Evolutionary conservation across 2,329 filamentous ascomycete genomes (phyloP), one percentile per base, ranked within the genome.

Genomic region (Phaeosphaeriaceae sp.): DNA sequence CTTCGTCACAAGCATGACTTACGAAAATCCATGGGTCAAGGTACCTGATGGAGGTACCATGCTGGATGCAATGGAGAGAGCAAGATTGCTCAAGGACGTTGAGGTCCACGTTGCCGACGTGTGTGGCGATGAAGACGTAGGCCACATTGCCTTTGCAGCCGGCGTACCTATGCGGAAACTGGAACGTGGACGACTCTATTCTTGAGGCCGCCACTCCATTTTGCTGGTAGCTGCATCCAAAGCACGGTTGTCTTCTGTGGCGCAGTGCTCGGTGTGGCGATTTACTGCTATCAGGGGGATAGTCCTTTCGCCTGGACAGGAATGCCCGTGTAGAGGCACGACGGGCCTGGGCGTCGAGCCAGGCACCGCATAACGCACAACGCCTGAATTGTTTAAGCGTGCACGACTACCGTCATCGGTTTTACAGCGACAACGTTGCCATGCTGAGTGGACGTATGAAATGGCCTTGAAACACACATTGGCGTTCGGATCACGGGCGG

Each of bases 1-100:
- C 1, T 77, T 69, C 25, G 75, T 78, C 0, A 49, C 75, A 1
- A 76, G 74, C 51, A 74, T 78, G 71, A 78, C 75, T 0, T 78
- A 78, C 33, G 71, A 78, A 25, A 76, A 77, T 41, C 71, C 66
- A 1, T 72, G 64, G 41, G 22, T 77, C 22, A 68, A 55, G 1
- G 54, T 77, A 1, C 71, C 72, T 0, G 7, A 58, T 2, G 73
- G 73, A 3, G 75, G 75, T 3, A 73, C 48, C 5, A 71, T 65
- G 54, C 44, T 76, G 7, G 70, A 75, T 48, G 73, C 67, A 0
- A 74, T 75, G 69, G 74, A 77, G 54, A 41, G 75, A 48, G 68
- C 76, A 7, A 66, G 71, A n/a, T 54, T 76, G 1, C 41, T 78
- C 11, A 71, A 63, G 52, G 72, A 78, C 50, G 54, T 76, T 0